phyloP scores from a whole-genome alignment of 495 filamentous ascomycete genomes.

The Penicillium herquei region DNA sequence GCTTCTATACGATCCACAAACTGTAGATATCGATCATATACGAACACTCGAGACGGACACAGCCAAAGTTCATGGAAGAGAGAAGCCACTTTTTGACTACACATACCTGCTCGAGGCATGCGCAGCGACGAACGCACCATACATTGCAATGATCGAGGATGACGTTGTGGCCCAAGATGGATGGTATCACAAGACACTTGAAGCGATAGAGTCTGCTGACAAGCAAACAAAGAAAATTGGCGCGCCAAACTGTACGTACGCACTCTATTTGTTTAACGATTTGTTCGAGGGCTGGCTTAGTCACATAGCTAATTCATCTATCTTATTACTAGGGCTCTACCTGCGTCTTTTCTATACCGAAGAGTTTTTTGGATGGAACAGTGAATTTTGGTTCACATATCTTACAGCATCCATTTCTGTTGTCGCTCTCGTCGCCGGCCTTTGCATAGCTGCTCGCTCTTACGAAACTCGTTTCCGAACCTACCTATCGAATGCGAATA shows the following conservation, averaged over 20 bases:
- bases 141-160: conserved; percentile 53
- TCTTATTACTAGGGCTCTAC: conserved; percentile 37
- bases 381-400: conserved; percentile 46
- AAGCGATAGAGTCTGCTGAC: conserved; percentile 36
- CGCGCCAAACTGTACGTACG: conserved; percentile 22
- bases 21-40: neutral
- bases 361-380: conserved; percentile 52
- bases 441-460: neutral
- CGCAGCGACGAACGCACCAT: conserved; percentile 30
- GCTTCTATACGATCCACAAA: conserved; percentile 36
- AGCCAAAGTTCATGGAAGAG: neutral
- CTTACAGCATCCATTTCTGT: conserved; percentile 26
- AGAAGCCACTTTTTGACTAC: conserved; percentile 5
- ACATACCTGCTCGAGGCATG: conserved; percentile 38
- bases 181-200: conserved; percentile 46
- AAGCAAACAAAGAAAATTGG: conserved; percentile 22
- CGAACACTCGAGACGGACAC: neutral
- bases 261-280: neutral
- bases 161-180: conserved; percentile 50
- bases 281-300: neutral
- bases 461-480: neutral
- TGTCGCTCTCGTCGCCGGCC: conserved; percentile 9
- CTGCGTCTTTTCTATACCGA: conserved; percentile 59
- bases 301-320: neutral
- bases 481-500: conserved; percentile 5